Conservation (phyloP, 202 grass and related monocot species). For the Musa balbisiana region DNA sequence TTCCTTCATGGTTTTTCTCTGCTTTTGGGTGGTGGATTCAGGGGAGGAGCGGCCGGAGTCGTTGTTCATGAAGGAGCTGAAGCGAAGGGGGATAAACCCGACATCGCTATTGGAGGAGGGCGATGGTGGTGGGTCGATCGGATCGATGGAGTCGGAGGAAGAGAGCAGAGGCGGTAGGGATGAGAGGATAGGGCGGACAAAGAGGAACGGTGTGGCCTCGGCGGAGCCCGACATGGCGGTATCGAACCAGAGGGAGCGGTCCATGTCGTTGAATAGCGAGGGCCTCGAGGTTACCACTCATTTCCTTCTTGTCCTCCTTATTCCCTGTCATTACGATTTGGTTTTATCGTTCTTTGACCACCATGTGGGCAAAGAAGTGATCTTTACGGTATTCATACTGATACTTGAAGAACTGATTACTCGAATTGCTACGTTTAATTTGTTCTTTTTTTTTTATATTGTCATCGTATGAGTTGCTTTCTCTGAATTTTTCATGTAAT, state of each 20-base stretch:
- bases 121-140: constrained; percentile 22
- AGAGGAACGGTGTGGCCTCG: constrained; percentile 15
- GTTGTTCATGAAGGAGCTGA: constrained; percentile 24
- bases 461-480: not conserved
- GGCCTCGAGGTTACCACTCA: constrained; percentile 62
- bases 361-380: too few relatives aligned
- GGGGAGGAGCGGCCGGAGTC: constrained; percentile 16
- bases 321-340: not conserved
- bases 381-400: too few relatives aligned
- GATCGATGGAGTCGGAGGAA: constrained; percentile 11
- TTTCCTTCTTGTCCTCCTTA: not conserved
- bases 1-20: not conserved
- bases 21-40: not conserved
- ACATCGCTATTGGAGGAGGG: constrained; percentile 27
- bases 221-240: constrained; percentile 46
- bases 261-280: constrained; percentile 87
- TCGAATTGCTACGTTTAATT: not conserved
- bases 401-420: too few relatives aligned
- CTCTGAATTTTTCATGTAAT: not conserved
- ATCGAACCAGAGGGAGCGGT: constrained; percentile 49
- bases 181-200: constrained; percentile 12
- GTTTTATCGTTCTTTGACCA: too few relatives aligned
- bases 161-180: constrained; percentile 14
- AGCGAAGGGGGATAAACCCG: constrained; percentile 14
- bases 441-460: not conserved